Percentiles rank a stretch among this genome's conserved stretches.
These are phyloP conservation scores for Teunomyces atbi DNA, from an alignment of 805 yeast genomes.

Conservation along the genomic window DNA sequence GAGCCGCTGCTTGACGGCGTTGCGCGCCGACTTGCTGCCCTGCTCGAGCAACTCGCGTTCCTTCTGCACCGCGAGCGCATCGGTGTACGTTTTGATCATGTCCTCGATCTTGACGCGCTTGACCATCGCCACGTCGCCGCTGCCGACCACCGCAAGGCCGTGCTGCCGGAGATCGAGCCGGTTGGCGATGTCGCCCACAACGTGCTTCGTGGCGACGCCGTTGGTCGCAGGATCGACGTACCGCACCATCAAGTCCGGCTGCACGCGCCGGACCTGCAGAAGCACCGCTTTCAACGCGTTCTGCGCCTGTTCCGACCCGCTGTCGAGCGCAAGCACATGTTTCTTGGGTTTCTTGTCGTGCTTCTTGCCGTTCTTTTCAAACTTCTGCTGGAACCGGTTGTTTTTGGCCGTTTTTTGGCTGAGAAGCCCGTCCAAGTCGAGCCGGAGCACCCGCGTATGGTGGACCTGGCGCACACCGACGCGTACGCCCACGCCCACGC, in stretches of 20 bases:
- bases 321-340: constrained; percentile 14
- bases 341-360: not conserved
- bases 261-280: constrained; percentile 12
- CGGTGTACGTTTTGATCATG: constrained; percentile 33
- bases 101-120: constrained; percentile 24
- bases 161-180: constrained; percentile 21
- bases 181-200: constrained; percentile 35
- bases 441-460: not conserved
- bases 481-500: no score
- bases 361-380: not conserved
- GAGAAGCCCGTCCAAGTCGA: constrained; percentile 1
- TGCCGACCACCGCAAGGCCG: constrained; percentile 24
- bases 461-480: not conserved
- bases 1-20: constrained; percentile 25
- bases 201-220: constrained; percentile 15
- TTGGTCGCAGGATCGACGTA: constrained; percentile 22
- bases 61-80: constrained; percentile 29
- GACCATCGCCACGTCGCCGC: constrained; percentile 25
- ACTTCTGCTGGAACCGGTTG: constrained; percentile 2
- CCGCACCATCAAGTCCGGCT: constrained; percentile 22
- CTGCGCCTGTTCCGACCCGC: constrained; percentile 24
- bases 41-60: constrained; percentile 29
- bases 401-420: not conserved
- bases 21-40: constrained; percentile 34
- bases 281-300: constrained; percentile 21